Evolutionary conservation across 257 asterid genomes (phyloP).

Genomic region (Primulina tabacum): DNA sequence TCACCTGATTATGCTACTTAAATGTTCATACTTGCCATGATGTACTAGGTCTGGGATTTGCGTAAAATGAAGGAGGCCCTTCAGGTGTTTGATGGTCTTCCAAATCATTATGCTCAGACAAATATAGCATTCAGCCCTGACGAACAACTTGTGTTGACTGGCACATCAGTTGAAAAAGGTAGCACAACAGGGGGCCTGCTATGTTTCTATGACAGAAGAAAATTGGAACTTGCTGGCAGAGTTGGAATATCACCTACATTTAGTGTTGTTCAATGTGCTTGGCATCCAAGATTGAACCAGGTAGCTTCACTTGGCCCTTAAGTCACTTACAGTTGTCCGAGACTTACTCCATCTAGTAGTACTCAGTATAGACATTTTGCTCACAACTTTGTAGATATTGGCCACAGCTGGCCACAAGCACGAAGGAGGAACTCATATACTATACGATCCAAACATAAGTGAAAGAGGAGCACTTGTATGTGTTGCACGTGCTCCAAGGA

Average conservation of each 20-base stretch:
- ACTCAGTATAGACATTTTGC: neutral
- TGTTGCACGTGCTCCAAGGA: slow-evolving; percentile 98
- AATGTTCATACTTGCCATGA: slow-evolving; percentile 14
- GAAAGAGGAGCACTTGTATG: slow-evolving; percentile 97
- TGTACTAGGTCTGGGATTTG: slow-evolving; percentile 81
- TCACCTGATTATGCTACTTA: slow-evolving; percentile 10
- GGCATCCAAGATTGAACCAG: slow-evolving; percentile 97
- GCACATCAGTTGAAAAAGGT: slow-evolving; percentile 76
- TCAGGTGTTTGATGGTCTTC: slow-evolving; percentile 65
- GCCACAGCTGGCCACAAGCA: slow-evolving; percentile 84
- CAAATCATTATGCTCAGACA: slow-evolving; percentile 87
- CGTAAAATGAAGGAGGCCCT: slow-evolving; percentile 79
- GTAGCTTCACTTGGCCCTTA: slow-evolving; percentile 32
- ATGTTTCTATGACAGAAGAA: slow-evolving; percentile 71
- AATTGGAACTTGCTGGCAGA: slow-evolving; percentile 72
- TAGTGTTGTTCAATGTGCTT: slow-evolving; percentile 91
- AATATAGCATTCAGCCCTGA: slow-evolving; percentile 84
- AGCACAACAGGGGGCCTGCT: slow-evolving; percentile 80
- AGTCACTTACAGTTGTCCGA: neutral
- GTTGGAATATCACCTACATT: slow-evolving; percentile 81
- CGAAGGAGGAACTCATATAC: slow-evolving; percentile 87
- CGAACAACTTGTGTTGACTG: slow-evolving; percentile 78
- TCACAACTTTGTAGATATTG: slow-evolving; percentile 46
- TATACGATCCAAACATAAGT: slow-evolving; percentile 84
- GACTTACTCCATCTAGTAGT: slow-evolving; percentile 6